Base-by-base conservation (phyloP, 148 eudicot species). In the Suaeda aralocaspica region DNA sequence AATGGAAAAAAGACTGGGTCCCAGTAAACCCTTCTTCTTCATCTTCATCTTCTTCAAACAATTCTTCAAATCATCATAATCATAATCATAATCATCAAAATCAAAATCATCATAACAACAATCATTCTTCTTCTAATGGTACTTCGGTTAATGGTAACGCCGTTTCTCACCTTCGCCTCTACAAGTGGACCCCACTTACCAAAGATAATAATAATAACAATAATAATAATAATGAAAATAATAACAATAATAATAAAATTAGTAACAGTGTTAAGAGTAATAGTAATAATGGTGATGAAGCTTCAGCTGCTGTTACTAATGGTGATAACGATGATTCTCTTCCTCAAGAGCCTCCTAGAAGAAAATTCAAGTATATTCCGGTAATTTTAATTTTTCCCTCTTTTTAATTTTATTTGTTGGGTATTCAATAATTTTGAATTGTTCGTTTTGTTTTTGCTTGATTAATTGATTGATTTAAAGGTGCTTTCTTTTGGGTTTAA, bases 1-100 rank as follows among this genome's bases (percentile, higher is more conserved):
- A 81, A 73, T 92, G 98, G 98, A 92, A 88, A 88, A 92, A 92
- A 83, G 83, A 81, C 46, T 92, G 98, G 96, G 80, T 89, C 73
- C 86, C 81, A 59, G 72, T 83, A 0, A 21, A 84, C 29, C 85
- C 97, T 3, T 41, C 85, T 1, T 69, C 82, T 2, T 72, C 84
- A 0, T 34, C 59, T 8, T 71, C 75, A 36, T 36, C 41, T 50
- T 63, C 68, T 9, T n/a, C n/a, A n/a, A 70, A 59, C 29, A 70
- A 28, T n/a, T 28, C 48, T n/a, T 28, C 48, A 15, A 58, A 22
- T 52, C 68, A 39, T 33, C 73, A 69, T 61, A 72, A 70, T 62
- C 45, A 31, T 31, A n/a, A 52, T n/a, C 46, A 31, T 18, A 60
- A 36, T 36, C 61, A 25, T 46, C 76, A 55, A 13, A 53, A 36